Base-by-base conservation (phyloP, 495 filamentous ascomycete genomes). In the Podospora comata region DNA sequence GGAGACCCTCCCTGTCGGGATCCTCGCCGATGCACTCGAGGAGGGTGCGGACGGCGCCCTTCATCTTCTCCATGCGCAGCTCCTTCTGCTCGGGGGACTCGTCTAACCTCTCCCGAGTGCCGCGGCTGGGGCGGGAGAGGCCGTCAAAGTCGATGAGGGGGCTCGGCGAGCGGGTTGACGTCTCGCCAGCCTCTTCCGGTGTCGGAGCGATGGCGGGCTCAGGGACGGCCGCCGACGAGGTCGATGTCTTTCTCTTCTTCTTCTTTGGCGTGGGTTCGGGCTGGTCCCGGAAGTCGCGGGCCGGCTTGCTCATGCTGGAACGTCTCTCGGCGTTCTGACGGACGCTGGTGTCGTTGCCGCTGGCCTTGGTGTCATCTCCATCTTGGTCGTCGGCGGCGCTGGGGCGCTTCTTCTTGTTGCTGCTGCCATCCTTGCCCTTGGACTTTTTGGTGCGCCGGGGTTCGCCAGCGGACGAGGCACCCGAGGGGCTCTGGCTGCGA, bases 11-110 rank as follows among this genome's bases (percentile, higher is more conserved):
- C 54, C 95, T 86, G 73, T 94, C 89, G 0, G 95, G 93, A 76
- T 99, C 96, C 79, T 99, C 95, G 67, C 95, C 96, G 55, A 99
- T 85, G 72, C 95, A 98, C 80, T 99, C 96, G 6, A 99, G 84
- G 48, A 99, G 92, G 4, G 95, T 98, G 54, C 88, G 83, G 19
- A 99, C 88, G 61, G 95, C 96, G 66, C 90, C 92, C 16, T 91
- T 86, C 66, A 99, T 86, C 79, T 91, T 95, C 65, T 88, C 80
- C 53, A 97, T 77, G 39, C 92, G 84, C 70, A 85, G 85, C 65
- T 86, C 83, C 23, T 88, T 88, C 76, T 97, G 85, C 70, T 91
- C 88, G 0, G 88, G 86, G 20, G 86, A 89, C 19, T 93, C 91
- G 72, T 97, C 93, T 28, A 93, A 82, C 13, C 94, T 85, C 73